Evolutionary conservation across 2,329 filamentous ascomycete species (phyloP).

Genomic region (Teratosphaeria nubilosa): DNA sequence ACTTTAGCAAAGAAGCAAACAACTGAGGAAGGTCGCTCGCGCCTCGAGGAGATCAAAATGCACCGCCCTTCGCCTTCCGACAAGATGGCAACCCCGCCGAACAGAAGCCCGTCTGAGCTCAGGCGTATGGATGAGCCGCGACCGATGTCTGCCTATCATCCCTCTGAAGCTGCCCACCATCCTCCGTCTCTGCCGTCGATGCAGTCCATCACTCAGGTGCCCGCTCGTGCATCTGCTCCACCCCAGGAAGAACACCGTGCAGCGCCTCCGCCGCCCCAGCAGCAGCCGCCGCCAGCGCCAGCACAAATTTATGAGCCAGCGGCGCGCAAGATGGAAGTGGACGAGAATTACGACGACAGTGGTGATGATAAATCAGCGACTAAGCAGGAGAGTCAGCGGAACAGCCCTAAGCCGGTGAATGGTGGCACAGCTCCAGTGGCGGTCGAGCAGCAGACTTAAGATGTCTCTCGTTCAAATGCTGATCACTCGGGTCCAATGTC

Average conservation of each 20-base stretch:
- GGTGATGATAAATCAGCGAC: constrained; percentile 60
- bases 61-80: constrained; percentile 49
- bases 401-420: constrained; percentile 26
- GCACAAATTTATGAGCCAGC: constrained; percentile 62
- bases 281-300: constrained; percentile 16
- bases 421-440: constrained; percentile 6
- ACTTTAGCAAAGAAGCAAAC: constrained; percentile 66
- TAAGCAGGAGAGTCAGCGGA: constrained; percentile 36
- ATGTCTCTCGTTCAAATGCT: neutral
- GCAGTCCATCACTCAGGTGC: constrained; percentile 35
- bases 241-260: constrained; percentile 34
- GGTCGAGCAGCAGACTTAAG: constrained; percentile 4
- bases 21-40: constrained; percentile 77
- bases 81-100: constrained; percentile 53
- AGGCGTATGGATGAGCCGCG: constrained; percentile 55
- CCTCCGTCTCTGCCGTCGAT: constrained; percentile 31
- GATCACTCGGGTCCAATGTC: neutral
- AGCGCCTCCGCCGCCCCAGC: constrained; percentile 29
- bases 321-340: constrained; percentile 89
- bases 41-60: constrained; percentile 72
- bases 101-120: constrained; percentile 65
- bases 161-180: constrained; percentile 86
- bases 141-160: constrained; percentile 63
- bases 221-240: constrained; percentile 45
- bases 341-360: constrained; percentile 95